These are phyloP conservation scores for Bryoglossum gracile DNA, from an alignment of 495 filamentous ascomycete species.

Conservation along the genomic window DNA sequence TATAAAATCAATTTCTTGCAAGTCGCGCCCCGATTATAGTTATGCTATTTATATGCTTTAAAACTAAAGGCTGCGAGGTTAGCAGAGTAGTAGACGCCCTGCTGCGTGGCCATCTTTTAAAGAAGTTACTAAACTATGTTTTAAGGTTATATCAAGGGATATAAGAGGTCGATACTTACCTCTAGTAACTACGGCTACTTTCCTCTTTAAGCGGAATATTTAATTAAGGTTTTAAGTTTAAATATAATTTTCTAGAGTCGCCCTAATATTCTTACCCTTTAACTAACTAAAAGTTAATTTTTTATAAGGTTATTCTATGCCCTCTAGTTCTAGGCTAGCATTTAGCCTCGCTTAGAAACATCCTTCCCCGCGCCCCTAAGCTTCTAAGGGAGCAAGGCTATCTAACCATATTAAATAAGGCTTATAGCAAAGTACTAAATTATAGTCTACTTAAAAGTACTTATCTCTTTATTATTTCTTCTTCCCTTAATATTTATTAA, in stretches of 20 bases:
- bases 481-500: neutral
- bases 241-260: constrained; percentile 1
- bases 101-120: too few species aligned
- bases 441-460: neutral
- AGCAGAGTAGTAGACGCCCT: too few species aligned
- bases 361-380: neutral
- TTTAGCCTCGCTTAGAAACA: neutral
- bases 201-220: constrained; percentile 36
- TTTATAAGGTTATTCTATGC: neutral
- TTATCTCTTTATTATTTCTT: neutral
- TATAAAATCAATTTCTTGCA: constrained; percentile 39
- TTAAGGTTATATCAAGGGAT: neutral
- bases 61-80: too few species aligned
- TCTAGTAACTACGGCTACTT: constrained; percentile 37
- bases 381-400: neutral
- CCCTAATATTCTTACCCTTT: too few species aligned
- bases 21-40: constrained; percentile 44
- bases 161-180: constrained; percentile 10
- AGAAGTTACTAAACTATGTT: too few species aligned
- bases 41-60: too few species aligned
- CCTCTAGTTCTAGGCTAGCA: neutral
- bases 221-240: constrained; percentile 26
- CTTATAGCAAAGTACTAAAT: neutral
- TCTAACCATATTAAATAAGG: neutral
- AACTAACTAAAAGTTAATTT: neutral